A percentile compares a stretch with the other conserved stretches of the same genome.
Conservation (phyloP, 225 moss, liverwort and hornwort genomes). For the Pleurozium schreberi region DNA sequence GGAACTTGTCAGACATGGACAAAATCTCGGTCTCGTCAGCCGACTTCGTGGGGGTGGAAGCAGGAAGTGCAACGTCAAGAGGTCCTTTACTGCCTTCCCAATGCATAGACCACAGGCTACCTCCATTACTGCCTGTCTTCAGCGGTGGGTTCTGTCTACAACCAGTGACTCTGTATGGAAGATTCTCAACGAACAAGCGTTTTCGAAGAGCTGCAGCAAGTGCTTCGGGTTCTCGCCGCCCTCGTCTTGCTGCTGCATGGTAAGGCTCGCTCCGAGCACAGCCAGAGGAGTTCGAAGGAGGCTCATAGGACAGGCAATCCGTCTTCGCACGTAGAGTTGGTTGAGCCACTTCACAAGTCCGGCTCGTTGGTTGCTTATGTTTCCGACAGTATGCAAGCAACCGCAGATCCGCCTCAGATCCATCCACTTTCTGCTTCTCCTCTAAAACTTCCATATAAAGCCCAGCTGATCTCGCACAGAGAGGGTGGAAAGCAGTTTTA, state of each 20-base stretch:
- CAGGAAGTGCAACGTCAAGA: conserved; percentile 1
- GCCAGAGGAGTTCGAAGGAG: conserved; percentile 60
- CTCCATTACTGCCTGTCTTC: conserved; percentile 32
- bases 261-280: conserved; percentile 88
- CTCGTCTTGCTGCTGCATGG: conserved; percentile 79
- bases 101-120: conserved; percentile 70
- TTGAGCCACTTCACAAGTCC: conserved; percentile 27
- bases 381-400: conserved; percentile 83
- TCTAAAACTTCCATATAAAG: conserved; percentile 75
- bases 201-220: conserved; percentile 93
- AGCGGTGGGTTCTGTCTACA: conserved; percentile 57
- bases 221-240: conserved; percentile 91
- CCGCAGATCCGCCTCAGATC: conserved; percentile 57
- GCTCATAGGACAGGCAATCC: conserved; percentile 41
- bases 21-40: conserved; percentile 54
- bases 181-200: conserved; percentile 88
- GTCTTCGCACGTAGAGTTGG: conserved; percentile 18
- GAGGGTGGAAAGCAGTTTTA: conserved; percentile 80
- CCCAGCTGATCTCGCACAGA: conserved; percentile 83
- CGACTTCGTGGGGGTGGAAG: conserved; percentile 3
- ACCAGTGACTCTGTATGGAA: conserved; percentile 70
- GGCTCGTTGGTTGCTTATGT: conserved; percentile 49
- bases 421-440: conserved; percentile 47
- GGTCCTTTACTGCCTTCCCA: conserved; percentile 59
- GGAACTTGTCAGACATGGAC: conserved; percentile 90